Evolutionary conservation across 2,329 filamentous ascomycete genomes (phyloP).

Genomic region (Rhinocladiella similis): DNA sequence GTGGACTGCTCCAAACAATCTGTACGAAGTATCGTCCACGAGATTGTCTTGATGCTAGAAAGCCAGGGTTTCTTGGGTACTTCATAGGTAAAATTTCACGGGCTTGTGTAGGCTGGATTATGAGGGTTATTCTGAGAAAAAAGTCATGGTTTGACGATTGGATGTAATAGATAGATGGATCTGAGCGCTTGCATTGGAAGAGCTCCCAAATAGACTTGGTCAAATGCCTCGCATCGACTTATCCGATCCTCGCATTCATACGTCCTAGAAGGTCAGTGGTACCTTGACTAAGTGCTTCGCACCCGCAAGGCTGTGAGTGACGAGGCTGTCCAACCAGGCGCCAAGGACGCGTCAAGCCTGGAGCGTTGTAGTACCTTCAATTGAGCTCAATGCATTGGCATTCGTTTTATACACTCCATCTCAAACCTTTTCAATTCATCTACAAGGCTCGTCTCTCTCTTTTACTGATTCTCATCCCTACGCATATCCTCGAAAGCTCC

Average conservation of each 20-base stretch:
- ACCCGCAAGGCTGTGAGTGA: neutral
- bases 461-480: neutral
- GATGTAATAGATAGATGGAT: neutral
- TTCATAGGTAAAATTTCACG: neutral
- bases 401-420: neutral
- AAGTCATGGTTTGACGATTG: neutral
- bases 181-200: neutral
- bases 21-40: conserved; percentile 90
- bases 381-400: neutral
- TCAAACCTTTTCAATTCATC: neutral
- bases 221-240: neutral
- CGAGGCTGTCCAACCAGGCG: conserved; percentile 5
- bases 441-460: neutral
- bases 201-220: neutral
- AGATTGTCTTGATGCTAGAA: conserved; percentile 93
- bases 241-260: neutral
- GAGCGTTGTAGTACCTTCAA: neutral
- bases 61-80: conserved; percentile 80
- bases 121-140: neutral
- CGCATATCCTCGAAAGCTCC: conserved; percentile 18
- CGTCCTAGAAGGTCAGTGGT: too few species aligned
- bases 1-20: conserved; percentile 85
- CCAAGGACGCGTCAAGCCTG: conserved; percentile 23
- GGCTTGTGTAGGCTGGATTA: too few species aligned
- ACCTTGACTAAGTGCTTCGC: too few species aligned